phyloP scores from a whole-genome alignment of 345 rosid genomes.

The Euclidium syriacum region DNA sequence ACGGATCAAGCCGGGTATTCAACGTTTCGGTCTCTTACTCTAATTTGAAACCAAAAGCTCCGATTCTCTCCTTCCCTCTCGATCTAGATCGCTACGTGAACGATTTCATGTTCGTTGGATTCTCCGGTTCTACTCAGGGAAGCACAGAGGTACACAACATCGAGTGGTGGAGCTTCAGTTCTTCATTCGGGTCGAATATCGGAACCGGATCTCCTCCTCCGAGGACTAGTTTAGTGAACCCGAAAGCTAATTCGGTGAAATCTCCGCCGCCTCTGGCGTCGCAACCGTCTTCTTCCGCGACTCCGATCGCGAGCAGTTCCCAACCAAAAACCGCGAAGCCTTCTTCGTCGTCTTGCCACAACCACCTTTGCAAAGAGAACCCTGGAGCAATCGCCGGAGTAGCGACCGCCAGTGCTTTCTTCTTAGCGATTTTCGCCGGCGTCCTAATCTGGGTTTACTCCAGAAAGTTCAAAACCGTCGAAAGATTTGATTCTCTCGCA shows the following conservation, averaged over 20 bases:
- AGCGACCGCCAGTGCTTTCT: slow-evolving; percentile 76
- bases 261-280: slow-evolving; percentile 47
- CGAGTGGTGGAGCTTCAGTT: slow-evolving; percentile 91
- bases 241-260: slow-evolving; percentile 58
- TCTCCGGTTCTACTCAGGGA: slow-evolving; percentile 87
- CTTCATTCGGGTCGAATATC: slow-evolving; percentile 47
- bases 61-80: slow-evolving; percentile 49
- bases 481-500: slow-evolving; percentile 65
- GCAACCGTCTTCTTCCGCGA: slow-evolving; percentile 49
- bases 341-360: slow-evolving; percentile 47
- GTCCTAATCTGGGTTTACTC: slow-evolving; percentile 68
- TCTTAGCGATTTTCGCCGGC: slow-evolving; percentile 72
- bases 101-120: slow-evolving; percentile 87
- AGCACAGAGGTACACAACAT: slow-evolving; percentile 81
- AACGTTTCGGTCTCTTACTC: slow-evolving; percentile 67
- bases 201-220: slow-evolving; percentile 40
- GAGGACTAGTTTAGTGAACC: slow-evolving; percentile 52
- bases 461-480: slow-evolving; percentile 52
- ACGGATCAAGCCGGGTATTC: slow-evolving; percentile 39
- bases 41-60: slow-evolving; percentile 61
- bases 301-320: slow-evolving; percentile 29
- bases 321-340: slow-evolving; percentile 27
- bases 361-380: slow-evolving; percentile 63
- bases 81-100: slow-evolving; percentile 69
- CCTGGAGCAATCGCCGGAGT: slow-evolving; percentile 89